Evolutionary conservation across 2,329 filamentous ascomycete genomes (phyloP), one percentile per base, ranked within the genome.

Genomic region (Aspergillus novoparasiticus): DNA sequence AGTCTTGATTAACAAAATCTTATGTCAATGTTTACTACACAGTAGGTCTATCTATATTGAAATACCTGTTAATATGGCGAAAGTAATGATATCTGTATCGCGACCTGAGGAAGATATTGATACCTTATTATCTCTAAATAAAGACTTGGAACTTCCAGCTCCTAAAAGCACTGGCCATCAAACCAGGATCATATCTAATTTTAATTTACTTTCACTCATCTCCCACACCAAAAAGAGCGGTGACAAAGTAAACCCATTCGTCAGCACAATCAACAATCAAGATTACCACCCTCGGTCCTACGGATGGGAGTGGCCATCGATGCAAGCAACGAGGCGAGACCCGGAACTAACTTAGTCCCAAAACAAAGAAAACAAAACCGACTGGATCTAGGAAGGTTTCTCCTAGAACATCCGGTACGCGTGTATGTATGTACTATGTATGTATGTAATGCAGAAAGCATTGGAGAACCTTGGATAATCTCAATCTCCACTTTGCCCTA

Each of bases 31-130:
- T n/a, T n/a, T 54, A 9, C 8, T 34, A 11, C 28, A 54, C 1
- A 66, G 72, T 3, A 80, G 83, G 4, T 86, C 86, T 0, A 86
- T 56, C 70, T 87, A 86, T 63, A 81, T 88, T 21, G 82, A 85
- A 65, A 67, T 88, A 5, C 86, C 86, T 0, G 79, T 80, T 11
- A 85, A 87, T 66, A 75, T 87, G 72, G 83, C 84, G 75, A 64
- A 68, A 4, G 61, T 65, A 14, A 56, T 64, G 1, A 66, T 73
- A 4, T 66, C 66, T 21, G 60, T 68, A 19, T 61, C 64, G 12
- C 68, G 5, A 32, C 30, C 11, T 32, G 30, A 32, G 30, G 30
- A 32, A 32, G 30, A 9, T 32, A 32, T 32, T 6, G 30, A 32
- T 32, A 32, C 30, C 30, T 32, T 1, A 6, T 32, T 32, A 6